Percentiles rank a stretch among this genome's conserved stretches.
Conservation (phyloP, 768 basidiomycete genomes). For the Tulasnella sp. region DNA sequence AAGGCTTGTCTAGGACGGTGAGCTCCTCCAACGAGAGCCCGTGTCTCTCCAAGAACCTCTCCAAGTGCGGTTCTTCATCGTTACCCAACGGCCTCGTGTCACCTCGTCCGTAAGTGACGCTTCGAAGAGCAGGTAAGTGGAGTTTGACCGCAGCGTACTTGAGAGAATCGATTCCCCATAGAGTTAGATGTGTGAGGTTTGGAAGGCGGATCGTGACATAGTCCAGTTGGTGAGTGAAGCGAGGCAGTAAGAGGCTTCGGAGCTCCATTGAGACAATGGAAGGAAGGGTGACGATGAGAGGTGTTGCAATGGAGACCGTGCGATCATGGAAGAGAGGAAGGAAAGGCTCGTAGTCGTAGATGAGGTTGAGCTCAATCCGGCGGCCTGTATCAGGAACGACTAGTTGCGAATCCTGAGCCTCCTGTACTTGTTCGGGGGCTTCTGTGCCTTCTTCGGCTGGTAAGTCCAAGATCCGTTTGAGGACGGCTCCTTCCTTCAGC, state of each 20-base stretch:
- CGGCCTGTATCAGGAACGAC: neutral
- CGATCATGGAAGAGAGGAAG: neutral
- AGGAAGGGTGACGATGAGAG: neutral
- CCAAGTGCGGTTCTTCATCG: neutral
- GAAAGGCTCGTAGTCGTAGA: neutral
- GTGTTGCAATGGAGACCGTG: neutral
- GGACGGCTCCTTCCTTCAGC: neutral
- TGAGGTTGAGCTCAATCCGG: neutral
- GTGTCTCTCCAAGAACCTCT: neutral
- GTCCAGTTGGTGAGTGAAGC: neutral
- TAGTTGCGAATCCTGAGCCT: neutral
- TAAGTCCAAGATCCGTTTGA: neutral
- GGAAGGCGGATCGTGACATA: neutral
- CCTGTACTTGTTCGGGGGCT: neutral
- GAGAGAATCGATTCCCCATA: neutral
- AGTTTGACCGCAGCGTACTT: neutral
- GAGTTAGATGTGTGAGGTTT: neutral
- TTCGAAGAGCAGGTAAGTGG: neutral
- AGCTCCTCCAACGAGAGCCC: neutral
- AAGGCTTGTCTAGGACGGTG: neutral
- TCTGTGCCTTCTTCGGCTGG: neutral
- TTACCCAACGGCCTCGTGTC: neutral
- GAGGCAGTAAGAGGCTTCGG: neutral
- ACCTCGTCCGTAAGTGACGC: neutral
- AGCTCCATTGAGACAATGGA: neutral